A percentile compares a stretch with the other conserved stretches of the same genome.
These are phyloP conservation scores for Trametes coccinea DNA, from an alignment of 768 basidiomycete species.

Conservation along the genomic window DNA sequence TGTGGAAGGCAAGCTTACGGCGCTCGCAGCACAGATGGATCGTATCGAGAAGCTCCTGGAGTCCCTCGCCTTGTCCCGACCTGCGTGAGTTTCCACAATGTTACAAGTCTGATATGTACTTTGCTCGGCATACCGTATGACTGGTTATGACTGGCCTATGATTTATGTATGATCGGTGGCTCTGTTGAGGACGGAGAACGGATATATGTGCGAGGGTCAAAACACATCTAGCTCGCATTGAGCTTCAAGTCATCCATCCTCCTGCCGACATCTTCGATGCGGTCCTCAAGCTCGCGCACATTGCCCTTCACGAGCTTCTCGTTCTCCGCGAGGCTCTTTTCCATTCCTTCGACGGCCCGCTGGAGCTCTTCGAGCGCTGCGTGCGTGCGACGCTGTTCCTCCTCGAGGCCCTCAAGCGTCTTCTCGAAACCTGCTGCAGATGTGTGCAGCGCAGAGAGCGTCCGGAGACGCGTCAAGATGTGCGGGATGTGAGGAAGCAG, in stretches of 20 bases:
- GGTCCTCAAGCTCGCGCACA: conserved; percentile 65
- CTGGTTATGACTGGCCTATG: no score
- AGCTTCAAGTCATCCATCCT: conserved; percentile 41
- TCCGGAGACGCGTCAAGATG: conserved; percentile 84
- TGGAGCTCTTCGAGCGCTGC: conserved; percentile 68
- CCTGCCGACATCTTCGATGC: conserved; percentile 49
- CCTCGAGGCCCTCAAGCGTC: conserved; percentile 65
- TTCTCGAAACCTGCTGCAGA: conserved; percentile 78
- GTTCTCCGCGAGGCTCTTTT: conserved; percentile 77
- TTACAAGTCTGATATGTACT: no score
- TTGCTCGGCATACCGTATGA: no score
- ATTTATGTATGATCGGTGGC: no score
- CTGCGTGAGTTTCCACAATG: not conserved
- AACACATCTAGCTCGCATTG: not conserved
- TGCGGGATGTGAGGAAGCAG: conserved; percentile 84
- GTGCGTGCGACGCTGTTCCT: conserved; percentile 65
- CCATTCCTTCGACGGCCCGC: conserved; percentile 68
- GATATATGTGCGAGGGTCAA: not conserved
- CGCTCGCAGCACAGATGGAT: conserved; percentile 9
- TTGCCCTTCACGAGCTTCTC: conserved; percentile 70
- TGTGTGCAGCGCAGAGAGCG: conserved; percentile 78
- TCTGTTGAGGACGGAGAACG: no score
- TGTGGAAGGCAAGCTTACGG: conserved; percentile 6
- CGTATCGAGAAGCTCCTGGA: conserved; percentile 14
- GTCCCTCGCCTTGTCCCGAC: not conserved